phyloP scores from a whole-genome alignment of 2,329 filamentous ascomycete species.

The Hypoxylon sp. region DNA sequence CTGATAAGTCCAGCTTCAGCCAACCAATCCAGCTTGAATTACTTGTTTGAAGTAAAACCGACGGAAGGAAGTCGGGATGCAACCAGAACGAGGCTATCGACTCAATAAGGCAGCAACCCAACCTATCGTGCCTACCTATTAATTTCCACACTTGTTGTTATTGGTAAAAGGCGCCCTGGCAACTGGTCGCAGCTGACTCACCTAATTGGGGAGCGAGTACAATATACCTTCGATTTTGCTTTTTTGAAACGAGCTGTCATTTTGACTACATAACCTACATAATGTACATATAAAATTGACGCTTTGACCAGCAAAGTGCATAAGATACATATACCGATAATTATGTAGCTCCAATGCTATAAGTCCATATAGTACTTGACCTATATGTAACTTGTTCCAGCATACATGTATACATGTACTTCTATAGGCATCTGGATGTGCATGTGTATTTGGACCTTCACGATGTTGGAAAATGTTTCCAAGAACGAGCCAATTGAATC shows the following conservation, averaged over 20 bases:
- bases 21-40: constrained; percentile 28
- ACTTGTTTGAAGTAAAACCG: constrained; percentile 14
- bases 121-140: constrained; percentile 12
- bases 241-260: background rate
- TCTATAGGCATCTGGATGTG: too few relatives aligned
- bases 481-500: too few relatives aligned
- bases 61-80: constrained; percentile 4
- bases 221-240: background rate
- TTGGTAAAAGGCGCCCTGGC: constrained; percentile 10
- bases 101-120: constrained; percentile 9
- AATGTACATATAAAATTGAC: background rate
- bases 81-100: constrained; percentile 9
- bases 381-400: background rate
- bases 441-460: too few relatives aligned
- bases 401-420: too few relatives aligned
- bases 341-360: background rate
- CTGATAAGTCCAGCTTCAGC: constrained; percentile 7
- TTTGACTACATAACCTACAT: background rate
- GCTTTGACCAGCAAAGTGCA: background rate
- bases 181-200: constrained; percentile 9
- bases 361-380: background rate
- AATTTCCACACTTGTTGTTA: background rate
- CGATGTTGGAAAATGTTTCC: too few relatives aligned
- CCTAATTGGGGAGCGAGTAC: background rate
- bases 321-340: background rate